Percentiles rank a stretch among this genome's conserved stretches.
These are phyloP conservation scores for Linnemannia elongata DNA, from an alignment of 192 early-diverging fungal species.

Conservation along the genomic window DNA sequence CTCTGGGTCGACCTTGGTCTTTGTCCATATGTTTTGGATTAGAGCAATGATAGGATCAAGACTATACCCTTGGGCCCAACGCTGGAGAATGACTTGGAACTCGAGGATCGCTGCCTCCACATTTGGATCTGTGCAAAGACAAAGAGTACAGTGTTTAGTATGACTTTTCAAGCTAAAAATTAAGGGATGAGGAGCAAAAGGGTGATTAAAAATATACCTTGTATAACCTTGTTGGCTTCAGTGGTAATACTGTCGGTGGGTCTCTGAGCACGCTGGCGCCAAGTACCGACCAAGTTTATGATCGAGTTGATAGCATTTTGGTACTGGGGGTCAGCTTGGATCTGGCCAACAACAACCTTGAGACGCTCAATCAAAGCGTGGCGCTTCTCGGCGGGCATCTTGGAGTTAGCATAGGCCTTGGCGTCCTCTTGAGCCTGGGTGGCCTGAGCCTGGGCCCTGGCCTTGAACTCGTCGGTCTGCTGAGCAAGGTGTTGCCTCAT, in stretches of 20 bases:
- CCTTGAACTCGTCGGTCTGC: constrained; percentile 16
- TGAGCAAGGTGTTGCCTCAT: constrained; percentile 12
- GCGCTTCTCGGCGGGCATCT: constrained; percentile 49
- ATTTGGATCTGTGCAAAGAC: constrained; percentile 21
- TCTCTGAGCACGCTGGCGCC: constrained; percentile 36
- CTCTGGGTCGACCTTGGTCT: constrained; percentile 35
- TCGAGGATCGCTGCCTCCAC: constrained; percentile 42
- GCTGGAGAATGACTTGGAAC: constrained; percentile 57
- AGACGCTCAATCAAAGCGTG: constrained; percentile 48
- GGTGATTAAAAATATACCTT: neutral
- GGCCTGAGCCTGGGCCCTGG: constrained; percentile 10
- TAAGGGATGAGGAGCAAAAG: too few relatives aligned
- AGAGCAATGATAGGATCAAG: constrained; percentile 51
- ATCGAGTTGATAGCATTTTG: constrained; percentile 55
- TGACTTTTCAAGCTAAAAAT: too few relatives aligned
- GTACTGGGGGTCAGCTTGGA: constrained; percentile 59
- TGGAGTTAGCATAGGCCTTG: constrained; percentile 28
- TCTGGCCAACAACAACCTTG: constrained; percentile 41
- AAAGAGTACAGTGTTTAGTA: neutral
- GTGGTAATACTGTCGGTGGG: constrained; percentile 7
- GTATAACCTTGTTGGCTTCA: constrained; percentile 24
- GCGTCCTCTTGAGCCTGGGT: constrained; percentile 16
- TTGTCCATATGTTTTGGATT: constrained; percentile 39
- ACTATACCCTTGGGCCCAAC: constrained; percentile 58
- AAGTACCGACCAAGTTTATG: constrained; percentile 37